Percentiles rank a stretch among this genome's conserved stretches.
These are phyloP conservation scores for Sicyos edulis DNA, from an alignment of 306 rosid genomes.

Conservation along the genomic window DNA sequence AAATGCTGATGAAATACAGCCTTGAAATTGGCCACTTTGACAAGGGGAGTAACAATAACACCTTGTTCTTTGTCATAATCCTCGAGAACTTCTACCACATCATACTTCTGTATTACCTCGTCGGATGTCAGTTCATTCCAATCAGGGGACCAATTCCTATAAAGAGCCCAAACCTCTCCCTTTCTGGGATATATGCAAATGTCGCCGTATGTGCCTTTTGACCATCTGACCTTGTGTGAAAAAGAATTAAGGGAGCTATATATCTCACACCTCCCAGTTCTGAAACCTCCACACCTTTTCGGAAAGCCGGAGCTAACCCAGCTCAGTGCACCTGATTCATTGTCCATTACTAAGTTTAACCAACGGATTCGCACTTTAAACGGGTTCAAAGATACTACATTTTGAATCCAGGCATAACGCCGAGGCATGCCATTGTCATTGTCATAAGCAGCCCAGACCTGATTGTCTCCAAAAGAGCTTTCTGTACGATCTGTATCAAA, in stretches of 20 bases:
- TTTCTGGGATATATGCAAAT: constrained; percentile 63
- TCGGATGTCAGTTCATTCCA: constrained; percentile 73
- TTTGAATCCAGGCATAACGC: constrained; percentile 59
- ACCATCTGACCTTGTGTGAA: constrained; percentile 76
- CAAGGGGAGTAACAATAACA: constrained; percentile 55
- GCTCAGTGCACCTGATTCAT: constrained; percentile 47
- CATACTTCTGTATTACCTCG: constrained; percentile 61
- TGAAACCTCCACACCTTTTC: constrained; percentile 70
- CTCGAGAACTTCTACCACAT: constrained; percentile 78
- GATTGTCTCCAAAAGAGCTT: constrained; percentile 51
- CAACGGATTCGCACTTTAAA: constrained; percentile 58
- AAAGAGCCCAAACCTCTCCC: constrained; percentile 93
- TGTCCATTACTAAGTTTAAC: constrained; percentile 57
- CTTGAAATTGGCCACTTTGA: constrained; percentile 86
- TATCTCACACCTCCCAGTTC: constrained; percentile 44
- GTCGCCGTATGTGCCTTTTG: constrained; percentile 49
- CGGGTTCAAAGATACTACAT: constrained; percentile 51
- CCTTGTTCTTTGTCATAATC: constrained; percentile 58
- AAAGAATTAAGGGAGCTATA: constrained; percentile 52
- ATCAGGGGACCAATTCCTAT: constrained; percentile 71
- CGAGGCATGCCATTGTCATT: constrained; percentile 84
- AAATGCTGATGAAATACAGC: constrained; percentile 63
- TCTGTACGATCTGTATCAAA: constrained; percentile 70
- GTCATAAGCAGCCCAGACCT: constrained; percentile 87
- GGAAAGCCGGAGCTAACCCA: constrained; percentile 67